phyloP scores from a whole-genome alignment of 192 early-diverging fungal genomes.

The Podila epicladia region DNA sequence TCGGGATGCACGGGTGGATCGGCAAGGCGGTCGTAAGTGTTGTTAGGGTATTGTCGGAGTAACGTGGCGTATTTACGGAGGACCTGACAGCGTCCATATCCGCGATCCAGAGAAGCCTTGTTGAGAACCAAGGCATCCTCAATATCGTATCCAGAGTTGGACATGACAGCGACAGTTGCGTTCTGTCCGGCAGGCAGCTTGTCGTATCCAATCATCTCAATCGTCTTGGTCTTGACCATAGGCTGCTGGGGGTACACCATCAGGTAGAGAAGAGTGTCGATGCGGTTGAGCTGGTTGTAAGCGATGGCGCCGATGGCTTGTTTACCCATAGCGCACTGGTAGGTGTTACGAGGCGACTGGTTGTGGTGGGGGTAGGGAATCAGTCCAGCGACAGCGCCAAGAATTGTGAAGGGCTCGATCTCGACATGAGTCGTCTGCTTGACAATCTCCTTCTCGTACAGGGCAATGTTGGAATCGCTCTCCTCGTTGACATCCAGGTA shows the following conservation, averaged over 20 bases:
- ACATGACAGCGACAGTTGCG: conserved; percentile 97
- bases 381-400: conserved; percentile 96
- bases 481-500: conserved; percentile 99
- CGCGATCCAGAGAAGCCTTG: conserved; percentile 93
- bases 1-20: conserved; percentile 63
- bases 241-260: conserved; percentile 98
- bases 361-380: conserved; percentile 99
- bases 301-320: conserved; percentile 98
- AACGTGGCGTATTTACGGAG: conserved; percentile 90
- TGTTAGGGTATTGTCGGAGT: conserved; percentile 90
- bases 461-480: conserved; percentile 94
- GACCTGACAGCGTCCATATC: conserved; percentile 95
- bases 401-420: conserved; percentile 95
- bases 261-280: conserved; percentile 95
- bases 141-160: conserved; percentile 97
- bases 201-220: conserved; percentile 97
- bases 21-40: conserved; percentile 81
- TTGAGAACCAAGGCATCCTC: conserved; percentile 98
- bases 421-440: conserved; percentile 93
- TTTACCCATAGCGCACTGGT: conserved; percentile 99
- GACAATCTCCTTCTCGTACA: conserved; percentile 87
- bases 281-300: conserved; percentile 94
- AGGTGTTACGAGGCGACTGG: conserved; percentile 98
- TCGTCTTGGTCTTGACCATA: conserved; percentile 98
- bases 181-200: conserved; percentile 90